Percentiles rank a stretch among this genome's conserved stretches.
phyloP scores from a whole-genome alignment of 805 yeast genomes.

The Yarrowia sp. region DNA sequence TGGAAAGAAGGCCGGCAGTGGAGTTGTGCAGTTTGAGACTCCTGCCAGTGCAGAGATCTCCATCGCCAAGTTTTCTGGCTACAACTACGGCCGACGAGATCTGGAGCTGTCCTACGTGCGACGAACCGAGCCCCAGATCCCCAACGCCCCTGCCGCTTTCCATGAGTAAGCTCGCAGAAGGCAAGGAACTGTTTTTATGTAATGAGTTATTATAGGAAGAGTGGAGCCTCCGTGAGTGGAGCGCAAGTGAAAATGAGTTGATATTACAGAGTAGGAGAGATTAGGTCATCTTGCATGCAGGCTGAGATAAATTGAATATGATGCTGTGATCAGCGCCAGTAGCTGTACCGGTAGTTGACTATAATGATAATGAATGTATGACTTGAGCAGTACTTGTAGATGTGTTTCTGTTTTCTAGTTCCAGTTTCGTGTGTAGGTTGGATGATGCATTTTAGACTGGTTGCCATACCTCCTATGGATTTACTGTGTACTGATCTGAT shows the following conservation, averaged over 20 bases:
- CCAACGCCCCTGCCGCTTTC: slow-evolving; percentile 38
- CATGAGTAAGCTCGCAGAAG: slow-evolving; percentile 12
- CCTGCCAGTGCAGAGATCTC: slow-evolving; percentile 76
- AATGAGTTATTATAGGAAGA: slow-evolving; percentile 38
- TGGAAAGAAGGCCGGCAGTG: slow-evolving; percentile 80
- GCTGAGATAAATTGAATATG: slow-evolving; percentile 32
- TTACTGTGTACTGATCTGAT: too few relatives aligned
- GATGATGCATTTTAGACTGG: too few relatives aligned
- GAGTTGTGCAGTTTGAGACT: slow-evolving; percentile 79
- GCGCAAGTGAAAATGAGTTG: slow-evolving; percentile 34
- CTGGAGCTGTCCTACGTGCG: slow-evolving; percentile 72
- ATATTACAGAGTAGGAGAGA: slow-evolving; percentile 34
- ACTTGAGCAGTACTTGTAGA: background rate
- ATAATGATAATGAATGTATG: background rate
- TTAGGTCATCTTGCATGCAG: slow-evolving; percentile 36
- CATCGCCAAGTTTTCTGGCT: slow-evolving; percentile 74
- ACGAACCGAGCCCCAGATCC: slow-evolving; percentile 34
- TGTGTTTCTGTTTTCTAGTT: background rate
- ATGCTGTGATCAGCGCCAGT: slow-evolving; percentile 16
- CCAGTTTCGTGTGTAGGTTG: too few relatives aligned
- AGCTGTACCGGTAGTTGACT: background rate
- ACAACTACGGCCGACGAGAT: slow-evolving; percentile 83
- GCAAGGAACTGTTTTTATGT: slow-evolving; percentile 16
- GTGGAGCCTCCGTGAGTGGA: slow-evolving; percentile 37
- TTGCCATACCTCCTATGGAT: too few relatives aligned